These are phyloP conservation scores for Rubia occidens DNA, from an alignment of 305 asterid species.

Conservation along the genomic window DNA sequence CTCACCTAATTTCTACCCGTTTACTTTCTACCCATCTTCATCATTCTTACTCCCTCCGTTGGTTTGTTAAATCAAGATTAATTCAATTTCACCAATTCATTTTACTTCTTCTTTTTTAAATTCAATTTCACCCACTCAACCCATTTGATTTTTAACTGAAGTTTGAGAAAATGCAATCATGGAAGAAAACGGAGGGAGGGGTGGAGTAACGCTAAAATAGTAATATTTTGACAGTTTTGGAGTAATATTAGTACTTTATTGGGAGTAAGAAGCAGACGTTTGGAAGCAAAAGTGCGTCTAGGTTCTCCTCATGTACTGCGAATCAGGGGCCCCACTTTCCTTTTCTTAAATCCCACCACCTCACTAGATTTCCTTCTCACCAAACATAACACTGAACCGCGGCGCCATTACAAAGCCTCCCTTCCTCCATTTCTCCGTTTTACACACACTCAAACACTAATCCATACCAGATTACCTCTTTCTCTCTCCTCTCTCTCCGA, in stretches of 20 bases:
- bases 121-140: no score
- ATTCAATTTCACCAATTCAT: no score
- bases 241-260: slow-evolving; percentile 20
- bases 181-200: no score
- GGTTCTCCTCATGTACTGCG: slow-evolving; percentile 41
- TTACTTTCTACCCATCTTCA: no score
- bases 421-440: neutral
- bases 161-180: no score
- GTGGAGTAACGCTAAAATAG: no score
- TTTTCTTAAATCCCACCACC: slow-evolving; percentile 18
- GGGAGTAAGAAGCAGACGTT: slow-evolving; percentile 28
- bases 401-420: slow-evolving; percentile 8
- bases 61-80: no score
- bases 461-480: neutral
- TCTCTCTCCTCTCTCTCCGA: neutral
- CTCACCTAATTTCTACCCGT: no score
- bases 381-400: slow-evolving; percentile 15
- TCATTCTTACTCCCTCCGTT: no score
- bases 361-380: slow-evolving; percentile 12
- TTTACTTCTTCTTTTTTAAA: no score
- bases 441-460: slow-evolving; percentile 7
- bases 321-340: slow-evolving; percentile 26
- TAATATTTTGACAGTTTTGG: neutral
- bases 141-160: no score
- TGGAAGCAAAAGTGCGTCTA: slow-evolving; percentile 31